phyloP scores from a whole-genome alignment of 2,329 filamentous ascomycete genomes.

The Ambrosiella cleistominuta region DNA sequence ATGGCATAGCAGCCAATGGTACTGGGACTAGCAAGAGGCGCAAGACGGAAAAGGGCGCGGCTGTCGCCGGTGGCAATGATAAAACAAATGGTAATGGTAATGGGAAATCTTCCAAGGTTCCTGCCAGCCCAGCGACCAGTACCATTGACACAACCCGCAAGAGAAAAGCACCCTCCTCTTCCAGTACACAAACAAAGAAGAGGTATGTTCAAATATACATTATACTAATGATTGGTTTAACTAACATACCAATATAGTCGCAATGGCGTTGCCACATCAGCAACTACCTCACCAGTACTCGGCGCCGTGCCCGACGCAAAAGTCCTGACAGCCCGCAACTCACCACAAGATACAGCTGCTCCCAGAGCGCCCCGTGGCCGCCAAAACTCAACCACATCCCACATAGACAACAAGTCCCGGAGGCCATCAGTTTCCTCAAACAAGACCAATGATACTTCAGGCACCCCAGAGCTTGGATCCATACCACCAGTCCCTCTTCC shows the following conservation, averaged over 20 bases:
- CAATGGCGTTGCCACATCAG: conserved; percentile 34
- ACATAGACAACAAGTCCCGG: conserved; percentile 35
- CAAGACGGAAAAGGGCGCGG: conserved; percentile 50
- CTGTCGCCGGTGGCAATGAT: conserved; percentile 1
- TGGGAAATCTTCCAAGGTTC: conserved; percentile 35
- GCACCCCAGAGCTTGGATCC: conserved; percentile 22
- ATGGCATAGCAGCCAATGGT: conserved; percentile 21
- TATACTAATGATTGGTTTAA: not conserved
- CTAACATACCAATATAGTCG: conserved; percentile 16
- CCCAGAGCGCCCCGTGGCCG: conserved; percentile 52
- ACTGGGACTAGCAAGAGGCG: conserved; percentile 54
- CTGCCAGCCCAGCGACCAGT: conserved; percentile 50
- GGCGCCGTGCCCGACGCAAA: conserved; percentile 47
- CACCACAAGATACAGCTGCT: conserved; percentile 18
- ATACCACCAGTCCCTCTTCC: conserved; percentile 17
- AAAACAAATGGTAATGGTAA: conserved; percentile 1
- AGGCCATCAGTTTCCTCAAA: conserved; percentile 43
- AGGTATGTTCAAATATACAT: conserved; percentile 36
- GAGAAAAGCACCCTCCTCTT: conserved; percentile 45
- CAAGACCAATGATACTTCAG: conserved; percentile 37
- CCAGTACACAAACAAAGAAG: conserved; percentile 60
- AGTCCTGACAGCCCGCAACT: conserved; percentile 20
- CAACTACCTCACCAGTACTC: conserved; percentile 57
- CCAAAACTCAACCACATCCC: conserved; percentile 54
- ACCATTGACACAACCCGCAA: conserved; percentile 54